Evolutionary conservation across 441 rosid species (phyloP).

Genomic region (Flueggea neowawraea): DNA sequence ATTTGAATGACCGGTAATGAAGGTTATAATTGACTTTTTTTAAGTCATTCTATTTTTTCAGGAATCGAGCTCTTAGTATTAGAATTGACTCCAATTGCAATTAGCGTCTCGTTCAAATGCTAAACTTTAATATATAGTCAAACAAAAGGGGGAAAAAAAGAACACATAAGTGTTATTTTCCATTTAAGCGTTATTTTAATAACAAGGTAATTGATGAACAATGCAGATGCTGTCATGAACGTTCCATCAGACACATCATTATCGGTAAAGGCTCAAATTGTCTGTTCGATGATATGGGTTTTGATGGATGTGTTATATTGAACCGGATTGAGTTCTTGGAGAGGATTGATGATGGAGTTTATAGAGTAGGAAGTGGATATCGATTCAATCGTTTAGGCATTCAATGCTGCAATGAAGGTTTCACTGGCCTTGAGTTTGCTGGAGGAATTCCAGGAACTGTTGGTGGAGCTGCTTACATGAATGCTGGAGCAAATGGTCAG

Average conservation of each 20-base stretch:
- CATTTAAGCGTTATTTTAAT: no score
- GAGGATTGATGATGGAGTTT: constrained; percentile 21
- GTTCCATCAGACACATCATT: constrained; percentile 17
- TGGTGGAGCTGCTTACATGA: constrained; percentile 35
- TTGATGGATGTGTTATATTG: constrained; percentile 33
- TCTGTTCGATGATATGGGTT: constrained; percentile 34
- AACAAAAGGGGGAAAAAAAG: no score
- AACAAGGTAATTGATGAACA: neutral
- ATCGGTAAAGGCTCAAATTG: constrained; percentile 36
- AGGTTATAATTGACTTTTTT: no score
- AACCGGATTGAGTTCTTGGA: constrained; percentile 30
- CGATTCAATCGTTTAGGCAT: constrained; percentile 22
- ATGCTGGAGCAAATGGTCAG: constrained; percentile 40
- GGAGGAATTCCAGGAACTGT: constrained; percentile 32
- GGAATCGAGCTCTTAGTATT: no score
- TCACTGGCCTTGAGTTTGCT: constrained; percentile 34
- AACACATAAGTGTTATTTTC: no score
- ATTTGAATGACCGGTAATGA: neutral
- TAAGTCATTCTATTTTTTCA: no score
- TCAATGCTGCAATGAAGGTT: constrained; percentile 24
- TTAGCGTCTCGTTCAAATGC: no score
- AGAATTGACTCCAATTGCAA: no score
- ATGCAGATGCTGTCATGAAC: constrained; percentile 26
- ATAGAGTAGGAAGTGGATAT: constrained; percentile 34
- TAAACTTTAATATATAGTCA: no score